phyloP scores from a whole-genome alignment of 768 basidiomycete species.

The Xerocomellus dryophilus region DNA sequence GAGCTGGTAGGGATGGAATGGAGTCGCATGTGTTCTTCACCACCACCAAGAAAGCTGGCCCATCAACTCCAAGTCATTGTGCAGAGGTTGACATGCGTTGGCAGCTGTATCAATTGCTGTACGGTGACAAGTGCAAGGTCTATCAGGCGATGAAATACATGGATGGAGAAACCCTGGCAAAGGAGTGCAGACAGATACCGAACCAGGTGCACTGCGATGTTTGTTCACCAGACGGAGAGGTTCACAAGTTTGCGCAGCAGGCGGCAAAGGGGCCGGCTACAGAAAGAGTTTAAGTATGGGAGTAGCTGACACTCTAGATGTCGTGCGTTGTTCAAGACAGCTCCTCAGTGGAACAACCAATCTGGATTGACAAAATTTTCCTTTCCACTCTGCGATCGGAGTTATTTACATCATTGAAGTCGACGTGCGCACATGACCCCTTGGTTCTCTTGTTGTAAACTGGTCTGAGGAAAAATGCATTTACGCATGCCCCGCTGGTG shows the following conservation, averaged over 20 bases:
- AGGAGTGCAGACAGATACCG: background rate
- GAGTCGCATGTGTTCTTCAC: constrained; percentile 5
- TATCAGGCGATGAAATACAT: background rate
- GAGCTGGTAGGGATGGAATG: background rate
- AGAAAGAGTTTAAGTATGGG: no score
- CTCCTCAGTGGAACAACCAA: no score
- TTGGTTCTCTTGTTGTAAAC: no score
- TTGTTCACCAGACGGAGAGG: background rate
- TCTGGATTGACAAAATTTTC: no score
- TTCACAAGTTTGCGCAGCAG: background rate
- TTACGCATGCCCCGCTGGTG: no score
- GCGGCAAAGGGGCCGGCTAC: background rate
- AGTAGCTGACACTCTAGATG: no score
- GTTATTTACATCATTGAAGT: no score
- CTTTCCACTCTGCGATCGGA: no score
- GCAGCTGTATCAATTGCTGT: background rate
- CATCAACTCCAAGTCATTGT: background rate
- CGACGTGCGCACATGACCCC: no score
- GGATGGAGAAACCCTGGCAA: background rate
- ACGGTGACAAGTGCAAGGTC: background rate
- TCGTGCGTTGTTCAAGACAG: no score
- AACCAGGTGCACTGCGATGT: constrained; percentile 2
- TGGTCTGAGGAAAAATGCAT: no score
- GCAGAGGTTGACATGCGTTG: background rate
- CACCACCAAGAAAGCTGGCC: background rate